Conservation (phyloP, 2,329 filamentous ascomycete genomes). For the Aspergillus novofumigatus region DNA sequence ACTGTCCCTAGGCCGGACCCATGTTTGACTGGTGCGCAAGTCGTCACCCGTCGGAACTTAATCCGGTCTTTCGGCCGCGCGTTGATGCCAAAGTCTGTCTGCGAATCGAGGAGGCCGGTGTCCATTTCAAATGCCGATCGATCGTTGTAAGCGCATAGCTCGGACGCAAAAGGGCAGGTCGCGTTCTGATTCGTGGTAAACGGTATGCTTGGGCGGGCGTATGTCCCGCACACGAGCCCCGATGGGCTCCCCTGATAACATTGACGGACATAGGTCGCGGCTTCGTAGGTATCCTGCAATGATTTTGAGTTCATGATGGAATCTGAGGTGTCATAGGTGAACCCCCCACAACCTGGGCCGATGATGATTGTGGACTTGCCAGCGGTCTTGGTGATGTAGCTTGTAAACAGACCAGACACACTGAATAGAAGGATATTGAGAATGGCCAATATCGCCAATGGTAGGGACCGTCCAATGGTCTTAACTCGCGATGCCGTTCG, state of each 20-base stretch:
- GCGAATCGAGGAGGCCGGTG: conserved; percentile 21
- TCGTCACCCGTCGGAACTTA: conserved; percentile 19
- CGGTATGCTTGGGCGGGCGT: conserved; percentile 7
- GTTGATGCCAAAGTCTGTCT: conserved; percentile 26
- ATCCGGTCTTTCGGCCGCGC: conserved; percentile 16
- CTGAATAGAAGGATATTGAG: conserved; percentile 19
- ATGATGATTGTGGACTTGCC: conserved; percentile 29
- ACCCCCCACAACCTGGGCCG: conserved; percentile 23
- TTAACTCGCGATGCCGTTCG: not conserved
- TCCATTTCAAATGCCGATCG: conserved; percentile 4
- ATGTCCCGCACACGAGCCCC: not conserved
- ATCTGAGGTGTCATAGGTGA: not conserved
- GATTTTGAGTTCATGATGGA: conserved; percentile 1
- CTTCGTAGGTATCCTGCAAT: conserved; percentile 18
- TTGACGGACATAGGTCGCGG: conserved; percentile 17
- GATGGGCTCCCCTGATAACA: conserved; percentile 16
- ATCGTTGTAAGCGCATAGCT: not conserved
- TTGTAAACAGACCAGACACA: conserved; percentile 30
- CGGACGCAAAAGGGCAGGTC: conserved; percentile 12
- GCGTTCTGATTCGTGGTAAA: conserved; percentile 11
- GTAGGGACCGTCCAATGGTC: conserved; percentile 3
- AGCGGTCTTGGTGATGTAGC: conserved; percentile 24
- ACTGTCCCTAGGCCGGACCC: not conserved
- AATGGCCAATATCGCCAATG: conserved; percentile 19
- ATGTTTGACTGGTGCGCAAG: conserved; percentile 15